Evolutionary conservation across 768 basidiomycete genomes (phyloP).

Genomic region (Mycena albidolilacea): DNA sequence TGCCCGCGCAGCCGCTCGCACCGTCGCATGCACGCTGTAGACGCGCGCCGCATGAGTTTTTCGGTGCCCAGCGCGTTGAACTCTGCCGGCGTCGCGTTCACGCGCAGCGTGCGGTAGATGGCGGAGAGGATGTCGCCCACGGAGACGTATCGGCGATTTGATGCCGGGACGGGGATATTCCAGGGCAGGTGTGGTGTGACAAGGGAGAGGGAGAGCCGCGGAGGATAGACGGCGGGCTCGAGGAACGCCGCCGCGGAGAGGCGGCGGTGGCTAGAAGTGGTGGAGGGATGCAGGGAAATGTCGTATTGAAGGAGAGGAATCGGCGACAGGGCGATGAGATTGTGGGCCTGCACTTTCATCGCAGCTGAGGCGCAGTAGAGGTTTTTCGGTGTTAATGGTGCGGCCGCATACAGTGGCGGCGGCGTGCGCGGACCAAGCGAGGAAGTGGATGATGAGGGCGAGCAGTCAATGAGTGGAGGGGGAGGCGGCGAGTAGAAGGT

Average conservation of each 20-base stretch:
- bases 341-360: too few relatives aligned
- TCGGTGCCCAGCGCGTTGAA: slow-evolving; percentile 15
- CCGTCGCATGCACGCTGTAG: slow-evolving; percentile 9
- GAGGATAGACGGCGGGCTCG: slow-evolving; percentile 16
- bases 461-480: slow-evolving; percentile 23
- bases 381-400: slow-evolving; percentile 16
- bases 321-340: too few relatives aligned
- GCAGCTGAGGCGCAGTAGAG: not conserved
- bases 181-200: slow-evolving; percentile 16
- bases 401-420: slow-evolving; percentile 18
- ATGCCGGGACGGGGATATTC: slow-evolving; percentile 10
- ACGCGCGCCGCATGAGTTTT: slow-evolving; percentile 16
- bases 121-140: slow-evolving; percentile 7
- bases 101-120: slow-evolving; percentile 18
- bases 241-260: slow-evolving; percentile 13
- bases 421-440: slow-evolving; percentile 21
- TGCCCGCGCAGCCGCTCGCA: slow-evolving; percentile 18
- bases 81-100: slow-evolving; percentile 14
- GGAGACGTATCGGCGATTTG: slow-evolving; percentile 12
- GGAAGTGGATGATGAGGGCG: slow-evolving; percentile 23
- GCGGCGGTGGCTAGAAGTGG: too few relatives aligned
- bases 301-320: too few relatives aligned
- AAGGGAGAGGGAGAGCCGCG: slow-evolving; percentile 16
- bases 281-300: too few relatives aligned
- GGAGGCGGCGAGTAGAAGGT: slow-evolving; percentile 18